phyloP scores from a whole-genome alignment of 73 alveolate species.

The Symbiodinium natans region DNA sequence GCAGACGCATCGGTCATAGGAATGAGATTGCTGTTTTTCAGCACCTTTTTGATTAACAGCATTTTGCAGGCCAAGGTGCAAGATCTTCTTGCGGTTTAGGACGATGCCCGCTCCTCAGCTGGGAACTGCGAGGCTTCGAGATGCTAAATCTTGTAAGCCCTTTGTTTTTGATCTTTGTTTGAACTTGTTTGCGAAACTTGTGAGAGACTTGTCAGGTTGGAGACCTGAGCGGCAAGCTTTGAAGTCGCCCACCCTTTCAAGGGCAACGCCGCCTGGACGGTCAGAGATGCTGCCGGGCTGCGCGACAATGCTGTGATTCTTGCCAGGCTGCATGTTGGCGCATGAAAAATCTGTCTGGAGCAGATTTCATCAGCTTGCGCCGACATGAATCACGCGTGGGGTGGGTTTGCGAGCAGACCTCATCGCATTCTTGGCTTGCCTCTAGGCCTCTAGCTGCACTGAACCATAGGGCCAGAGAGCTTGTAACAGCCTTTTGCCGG shows the following conservation, averaged over 20 bases:
- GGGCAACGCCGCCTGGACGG: constrained; percentile 4
- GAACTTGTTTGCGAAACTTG: no score
- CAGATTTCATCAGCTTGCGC: neutral
- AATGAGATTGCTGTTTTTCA: no score
- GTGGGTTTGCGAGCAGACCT: constrained; percentile 1
- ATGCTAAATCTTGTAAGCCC: no score
- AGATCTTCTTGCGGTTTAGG: constrained; percentile 21
- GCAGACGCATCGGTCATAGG: no score
- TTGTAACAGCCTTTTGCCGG: no score
- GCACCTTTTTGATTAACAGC: no score
- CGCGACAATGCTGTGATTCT: neutral
- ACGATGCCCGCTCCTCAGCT: neutral
- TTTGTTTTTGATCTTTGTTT: no score
- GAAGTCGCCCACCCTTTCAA: neutral
- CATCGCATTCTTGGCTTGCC: no score
- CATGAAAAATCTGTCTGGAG: neutral
- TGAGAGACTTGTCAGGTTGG: neutral
- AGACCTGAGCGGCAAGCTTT: neutral
- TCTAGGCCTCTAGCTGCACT: no score
- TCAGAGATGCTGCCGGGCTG: constrained; percentile 13
- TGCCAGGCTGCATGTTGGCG: no score
- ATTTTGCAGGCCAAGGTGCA: constrained; percentile 24
- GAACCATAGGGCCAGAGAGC: no score
- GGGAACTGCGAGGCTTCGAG: neutral
- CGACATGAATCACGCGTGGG: neutral